Percentiles rank a stretch among this genome's conserved stretches.
phyloP scores from a whole-genome alignment of 2,329 filamentous ascomycete species.

The Cadophora sp. region DNA sequence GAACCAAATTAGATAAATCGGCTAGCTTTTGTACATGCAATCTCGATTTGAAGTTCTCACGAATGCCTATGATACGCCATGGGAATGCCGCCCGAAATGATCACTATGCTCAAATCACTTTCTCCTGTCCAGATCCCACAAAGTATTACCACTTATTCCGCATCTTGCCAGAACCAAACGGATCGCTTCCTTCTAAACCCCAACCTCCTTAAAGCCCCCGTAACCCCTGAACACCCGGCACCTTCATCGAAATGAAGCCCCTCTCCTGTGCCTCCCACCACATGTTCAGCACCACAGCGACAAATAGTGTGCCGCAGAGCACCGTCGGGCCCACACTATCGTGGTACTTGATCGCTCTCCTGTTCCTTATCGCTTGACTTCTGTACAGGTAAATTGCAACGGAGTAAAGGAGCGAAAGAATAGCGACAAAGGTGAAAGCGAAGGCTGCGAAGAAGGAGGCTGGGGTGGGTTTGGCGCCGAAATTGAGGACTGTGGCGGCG shows the following conservation, averaged over 20 bases:
- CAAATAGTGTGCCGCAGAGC: slow-evolving; percentile 75
- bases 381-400: slow-evolving; percentile 88
- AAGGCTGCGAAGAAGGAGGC: slow-evolving; percentile 73
- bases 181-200: too few relatives aligned
- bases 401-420: slow-evolving; percentile 80
- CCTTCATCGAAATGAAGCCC: neutral
- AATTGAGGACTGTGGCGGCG: slow-evolving; percentile 83
- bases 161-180: too few relatives aligned
- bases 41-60: too few relatives aligned
- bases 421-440: slow-evolving; percentile 82
- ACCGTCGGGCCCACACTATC: slow-evolving; percentile 85
- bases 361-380: slow-evolving; percentile 81
- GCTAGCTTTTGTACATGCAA: too few relatives aligned
- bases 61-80: too few relatives aligned
- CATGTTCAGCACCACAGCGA: slow-evolving; percentile 81
- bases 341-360: slow-evolving; percentile 88
- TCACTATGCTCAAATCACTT: too few relatives aligned
- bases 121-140: too few relatives aligned
- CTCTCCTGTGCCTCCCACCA: slow-evolving; percentile 68
- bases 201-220: too few relatives aligned
- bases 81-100: too few relatives aligned
- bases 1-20: too few relatives aligned
- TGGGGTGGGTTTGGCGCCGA: slow-evolving; percentile 64
- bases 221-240: neutral
- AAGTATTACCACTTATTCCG: too few relatives aligned